Evolutionary conservation across 2,329 filamentous ascomycete species (phyloP).

Genomic region (Paraconiothyrium sp.): DNA sequence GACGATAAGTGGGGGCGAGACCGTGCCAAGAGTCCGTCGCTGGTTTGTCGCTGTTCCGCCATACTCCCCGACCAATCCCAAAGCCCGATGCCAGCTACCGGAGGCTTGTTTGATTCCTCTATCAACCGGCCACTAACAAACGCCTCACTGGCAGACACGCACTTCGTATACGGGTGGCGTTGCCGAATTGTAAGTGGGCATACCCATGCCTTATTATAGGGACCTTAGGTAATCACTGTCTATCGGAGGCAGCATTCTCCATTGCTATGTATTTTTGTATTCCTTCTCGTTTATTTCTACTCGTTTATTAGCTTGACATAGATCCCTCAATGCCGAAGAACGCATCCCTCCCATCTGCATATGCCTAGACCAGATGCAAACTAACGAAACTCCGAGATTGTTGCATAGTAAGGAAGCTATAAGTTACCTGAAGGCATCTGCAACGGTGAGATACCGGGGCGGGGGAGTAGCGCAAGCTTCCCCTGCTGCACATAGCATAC

Average conservation of each 20-base stretch:
- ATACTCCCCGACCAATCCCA: not conserved
- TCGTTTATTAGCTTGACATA: not conserved
- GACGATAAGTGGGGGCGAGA: slow-evolving; percentile 3
- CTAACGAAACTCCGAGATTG: too few relatives aligned
- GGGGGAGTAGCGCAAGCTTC: too few relatives aligned
- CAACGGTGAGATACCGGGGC: too few relatives aligned
- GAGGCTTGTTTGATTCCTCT: not conserved
- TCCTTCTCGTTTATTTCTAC: not conserved
- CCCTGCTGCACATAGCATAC: too few relatives aligned
- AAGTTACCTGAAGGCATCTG: too few relatives aligned
- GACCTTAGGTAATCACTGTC: not conserved
- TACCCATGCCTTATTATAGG: not conserved
- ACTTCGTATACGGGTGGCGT: not conserved
- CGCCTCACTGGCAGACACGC: not conserved
- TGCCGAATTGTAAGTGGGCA: not conserved
- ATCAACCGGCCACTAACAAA: not conserved
- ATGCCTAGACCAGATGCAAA: too few relatives aligned
- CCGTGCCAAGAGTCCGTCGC: slow-evolving; percentile 14
- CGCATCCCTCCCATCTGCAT: too few relatives aligned
- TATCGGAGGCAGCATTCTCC: not conserved
- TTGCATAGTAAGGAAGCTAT: too few relatives aligned
- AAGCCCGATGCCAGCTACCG: slow-evolving; percentile 6
- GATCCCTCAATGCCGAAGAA: too few relatives aligned
- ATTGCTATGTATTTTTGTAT: not conserved
- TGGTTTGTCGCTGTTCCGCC: slow-evolving; percentile 2